Conservation (phyloP, 176 grass and related monocot species). For the Bolboschoenus planiculmis region DNA sequence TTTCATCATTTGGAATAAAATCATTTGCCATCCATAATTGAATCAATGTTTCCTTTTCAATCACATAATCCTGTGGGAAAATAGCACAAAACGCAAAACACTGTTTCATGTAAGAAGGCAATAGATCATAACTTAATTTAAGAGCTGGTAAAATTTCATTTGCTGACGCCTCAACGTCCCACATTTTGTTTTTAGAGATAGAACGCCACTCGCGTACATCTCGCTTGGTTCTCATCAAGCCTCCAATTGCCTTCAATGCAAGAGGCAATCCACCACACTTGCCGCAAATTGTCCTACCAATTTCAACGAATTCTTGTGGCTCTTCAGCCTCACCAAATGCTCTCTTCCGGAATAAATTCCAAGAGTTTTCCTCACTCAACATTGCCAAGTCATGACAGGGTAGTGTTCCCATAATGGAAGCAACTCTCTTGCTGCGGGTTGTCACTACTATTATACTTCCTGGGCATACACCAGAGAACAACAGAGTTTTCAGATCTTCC, state of each 20-base stretch:
- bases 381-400: neutral
- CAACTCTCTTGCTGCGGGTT: neutral
- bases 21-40: slow-evolving; percentile 22
- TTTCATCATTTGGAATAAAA: too few relatives aligned
- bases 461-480: neutral
- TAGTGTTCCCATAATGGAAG: slow-evolving; percentile 9
- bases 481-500: neutral
- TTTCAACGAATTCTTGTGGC: neutral
- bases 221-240: slow-evolving; percentile 5
- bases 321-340: neutral
- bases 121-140: slow-evolving; percentile 22
- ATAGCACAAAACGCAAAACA: slow-evolving; percentile 29
- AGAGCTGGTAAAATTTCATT: slow-evolving; percentile 7
- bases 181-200: slow-evolving; percentile 6
- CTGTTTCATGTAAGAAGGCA: neutral
- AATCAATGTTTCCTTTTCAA: slow-evolving; percentile 23
- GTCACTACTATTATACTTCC: slow-evolving; percentile 24
- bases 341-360: neutral
- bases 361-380: neutral
- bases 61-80: slow-evolving; percentile 13
- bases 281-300: slow-evolving; percentile 20
- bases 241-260: slow-evolving; percentile 4
- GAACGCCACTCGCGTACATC: neutral
- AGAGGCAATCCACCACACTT: slow-evolving; percentile 25
- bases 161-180: neutral